A percentile compares a stretch with the other conserved stretches of the same genome.
phyloP scores from a whole-genome alignment of 495 filamentous ascomycete genomes.

The Thermothielavioides terrestris region DNA sequence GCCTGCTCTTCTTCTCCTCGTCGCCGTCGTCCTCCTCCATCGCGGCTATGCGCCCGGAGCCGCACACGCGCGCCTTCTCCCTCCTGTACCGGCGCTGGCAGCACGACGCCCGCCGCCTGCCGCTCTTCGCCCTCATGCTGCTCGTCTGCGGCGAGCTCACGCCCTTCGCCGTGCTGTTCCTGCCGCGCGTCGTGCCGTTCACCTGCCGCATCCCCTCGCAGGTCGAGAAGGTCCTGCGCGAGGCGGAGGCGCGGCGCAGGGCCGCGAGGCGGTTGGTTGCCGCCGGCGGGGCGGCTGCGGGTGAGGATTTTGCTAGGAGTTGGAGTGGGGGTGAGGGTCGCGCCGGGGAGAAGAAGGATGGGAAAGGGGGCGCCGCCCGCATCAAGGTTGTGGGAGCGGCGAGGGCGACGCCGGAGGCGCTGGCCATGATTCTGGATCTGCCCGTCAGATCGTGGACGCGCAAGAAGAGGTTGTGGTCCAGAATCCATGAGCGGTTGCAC shows the following conservation, averaged over 20 bases:
- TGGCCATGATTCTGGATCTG: conserved; percentile 18
- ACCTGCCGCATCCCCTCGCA: conserved; percentile 77
- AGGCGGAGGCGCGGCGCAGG: conserved; percentile 37
- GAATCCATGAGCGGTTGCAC: conserved; percentile 30
- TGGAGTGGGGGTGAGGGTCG: neutral
- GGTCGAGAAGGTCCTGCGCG: conserved; percentile 45
- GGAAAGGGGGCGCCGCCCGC: too few species aligned
- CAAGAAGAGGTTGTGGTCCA: conserved; percentile 8
- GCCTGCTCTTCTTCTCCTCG: conserved; percentile 15
- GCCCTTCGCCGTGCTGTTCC: conserved; percentile 59
- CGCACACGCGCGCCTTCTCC: conserved; percentile 18
- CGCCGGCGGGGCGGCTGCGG: neutral
- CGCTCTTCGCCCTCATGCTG: conserved; percentile 63
- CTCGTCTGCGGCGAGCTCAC: conserved; percentile 77
- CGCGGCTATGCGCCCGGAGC: neutral
- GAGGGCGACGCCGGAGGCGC: neutral
- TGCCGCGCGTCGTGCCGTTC: conserved; percentile 60
- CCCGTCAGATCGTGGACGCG: conserved; percentile 26
- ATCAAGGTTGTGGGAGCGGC: neutral
- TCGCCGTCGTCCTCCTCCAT: conserved; percentile 15
- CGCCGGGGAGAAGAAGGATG: too few species aligned
- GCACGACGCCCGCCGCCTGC: conserved; percentile 65
- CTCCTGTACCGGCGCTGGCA: conserved; percentile 28
- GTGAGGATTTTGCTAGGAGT: too few species aligned
- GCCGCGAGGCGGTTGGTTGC: neutral